A percentile compares a stretch with the other conserved stretches of the same genome.
phyloP scores from a whole-genome alignment of 345 rosid species.

The Fremontodendron californicum region DNA sequence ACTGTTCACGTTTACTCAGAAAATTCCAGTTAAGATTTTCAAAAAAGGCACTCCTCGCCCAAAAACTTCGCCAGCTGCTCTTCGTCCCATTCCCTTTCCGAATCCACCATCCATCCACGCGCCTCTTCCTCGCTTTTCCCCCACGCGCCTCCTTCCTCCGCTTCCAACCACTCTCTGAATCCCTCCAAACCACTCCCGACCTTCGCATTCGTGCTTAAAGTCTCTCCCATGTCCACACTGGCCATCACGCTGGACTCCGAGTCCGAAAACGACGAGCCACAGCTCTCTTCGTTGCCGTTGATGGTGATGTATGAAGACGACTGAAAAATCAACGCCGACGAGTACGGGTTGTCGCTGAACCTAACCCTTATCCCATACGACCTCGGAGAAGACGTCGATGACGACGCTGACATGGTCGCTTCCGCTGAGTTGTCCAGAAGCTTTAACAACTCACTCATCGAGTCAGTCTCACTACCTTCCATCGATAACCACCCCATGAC shows the following conservation, averaged over 20 bases:
- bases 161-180: background rate
- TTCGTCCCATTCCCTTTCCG: constrained; percentile 27
- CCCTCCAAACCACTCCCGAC: background rate
- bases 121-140: constrained; percentile 21
- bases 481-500: background rate
- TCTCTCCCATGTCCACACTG: constrained; percentile 55
- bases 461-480: background rate
- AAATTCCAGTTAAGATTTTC: background rate
- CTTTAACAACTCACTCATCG: constrained; percentile 16
- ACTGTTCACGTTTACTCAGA: background rate
- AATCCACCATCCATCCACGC: constrained; percentile 10
- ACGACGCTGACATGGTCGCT: background rate
- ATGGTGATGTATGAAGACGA: constrained; percentile 65
- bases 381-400: background rate
- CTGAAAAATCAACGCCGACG: constrained; percentile 43
- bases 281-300: constrained; percentile 84
- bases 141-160: constrained; percentile 31
- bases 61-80: constrained; percentile 42
- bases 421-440: constrained; percentile 38
- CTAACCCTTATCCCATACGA: constrained; percentile 34
- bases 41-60: constrained; percentile 21
- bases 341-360: constrained; percentile 70
- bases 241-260: constrained; percentile 67
- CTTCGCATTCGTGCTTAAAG: constrained; percentile 1
- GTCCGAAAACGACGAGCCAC: constrained; percentile 81